These are phyloP conservation scores for Ichthyophonus hoferi DNA, from an alignment of 208 protist species.

Conservation along the genomic window DNA sequence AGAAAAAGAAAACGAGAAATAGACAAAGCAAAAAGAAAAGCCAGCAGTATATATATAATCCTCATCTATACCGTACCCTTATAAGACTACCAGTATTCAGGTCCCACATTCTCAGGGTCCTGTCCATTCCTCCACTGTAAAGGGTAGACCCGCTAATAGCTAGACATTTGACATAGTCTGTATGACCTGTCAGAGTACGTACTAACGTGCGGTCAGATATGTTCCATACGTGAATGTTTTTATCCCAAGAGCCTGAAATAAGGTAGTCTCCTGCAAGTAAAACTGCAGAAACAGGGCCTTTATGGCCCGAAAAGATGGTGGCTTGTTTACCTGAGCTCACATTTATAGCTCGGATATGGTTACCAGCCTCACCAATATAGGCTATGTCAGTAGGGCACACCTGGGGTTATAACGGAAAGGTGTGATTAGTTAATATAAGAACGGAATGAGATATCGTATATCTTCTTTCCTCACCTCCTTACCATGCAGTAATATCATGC, in stretches of 20 bases:
- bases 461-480: too few relatives aligned
- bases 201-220: background rate
- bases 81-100: background rate
- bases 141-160: background rate
- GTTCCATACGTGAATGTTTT: slow-evolving; percentile 17
- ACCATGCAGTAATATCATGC: too few relatives aligned
- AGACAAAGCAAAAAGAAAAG: too few relatives aligned
- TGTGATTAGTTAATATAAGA: too few relatives aligned
- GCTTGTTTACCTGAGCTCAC: background rate
- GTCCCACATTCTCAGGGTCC: background rate
- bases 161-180: slow-evolving; percentile 11
- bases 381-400: background rate
- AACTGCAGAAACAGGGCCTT: slow-evolving; percentile 16
- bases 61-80: too few relatives aligned
- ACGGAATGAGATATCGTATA: too few relatives aligned
- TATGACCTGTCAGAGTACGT: slow-evolving; percentile 6
- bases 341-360: background rate
- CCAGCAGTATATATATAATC: too few relatives aligned
- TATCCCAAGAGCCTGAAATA: slow-evolving; percentile 18
- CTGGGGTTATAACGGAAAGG: too few relatives aligned
- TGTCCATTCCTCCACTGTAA: background rate
- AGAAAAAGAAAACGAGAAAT: too few relatives aligned
- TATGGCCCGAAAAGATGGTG: background rate
- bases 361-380: background rate
- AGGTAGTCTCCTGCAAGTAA: background rate